phyloP scores from a whole-genome alignment of 2,329 filamentous ascomycete genomes.

The Colletotrichum sp. region DNA sequence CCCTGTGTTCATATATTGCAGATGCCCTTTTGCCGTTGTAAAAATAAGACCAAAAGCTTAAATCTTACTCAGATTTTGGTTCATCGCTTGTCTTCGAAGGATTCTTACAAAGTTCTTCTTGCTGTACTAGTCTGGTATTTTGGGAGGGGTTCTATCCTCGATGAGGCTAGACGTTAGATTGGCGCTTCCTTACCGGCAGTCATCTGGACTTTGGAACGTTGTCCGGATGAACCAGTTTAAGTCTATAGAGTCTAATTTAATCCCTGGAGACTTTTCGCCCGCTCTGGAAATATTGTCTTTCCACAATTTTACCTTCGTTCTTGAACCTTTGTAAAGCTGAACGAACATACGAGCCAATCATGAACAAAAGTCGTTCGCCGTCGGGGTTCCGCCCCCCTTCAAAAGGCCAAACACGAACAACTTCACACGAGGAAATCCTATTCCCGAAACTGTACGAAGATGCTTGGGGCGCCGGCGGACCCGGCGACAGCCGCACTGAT shows the following conservation, averaged over 20 bases:
- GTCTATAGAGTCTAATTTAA: fast-evolving
- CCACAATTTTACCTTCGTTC: fast-evolving
- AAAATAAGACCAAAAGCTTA: neutral
- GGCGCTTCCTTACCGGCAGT: neutral
- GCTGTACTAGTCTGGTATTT: neutral
- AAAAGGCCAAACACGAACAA: neutral
- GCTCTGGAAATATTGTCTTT: no score
- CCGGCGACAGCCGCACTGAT: conserved; percentile 18
- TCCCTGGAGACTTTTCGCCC: neutral
- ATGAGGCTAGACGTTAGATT: neutral
- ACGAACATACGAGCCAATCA: fast-evolving
- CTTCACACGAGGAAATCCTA: neutral
- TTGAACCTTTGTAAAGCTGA: fast-evolving
- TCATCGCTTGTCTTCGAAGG: fast-evolving
- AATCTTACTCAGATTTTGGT: neutral
- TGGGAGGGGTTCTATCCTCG: neutral
- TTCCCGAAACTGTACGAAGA: neutral
- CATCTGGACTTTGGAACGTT: neutral
- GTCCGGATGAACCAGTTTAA: neutral
- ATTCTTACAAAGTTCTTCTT: neutral
- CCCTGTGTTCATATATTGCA: no score
- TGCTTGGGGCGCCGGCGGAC: neutral
- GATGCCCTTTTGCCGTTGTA: neutral
- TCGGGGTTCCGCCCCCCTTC: neutral
- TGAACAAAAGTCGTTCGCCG: neutral